Percentiles rank a stretch among this genome's conserved stretches.
phyloP scores from a whole-genome alignment of 2,329 filamentous ascomycete genomes.

The Colletotrichum eremochloae region DNA sequence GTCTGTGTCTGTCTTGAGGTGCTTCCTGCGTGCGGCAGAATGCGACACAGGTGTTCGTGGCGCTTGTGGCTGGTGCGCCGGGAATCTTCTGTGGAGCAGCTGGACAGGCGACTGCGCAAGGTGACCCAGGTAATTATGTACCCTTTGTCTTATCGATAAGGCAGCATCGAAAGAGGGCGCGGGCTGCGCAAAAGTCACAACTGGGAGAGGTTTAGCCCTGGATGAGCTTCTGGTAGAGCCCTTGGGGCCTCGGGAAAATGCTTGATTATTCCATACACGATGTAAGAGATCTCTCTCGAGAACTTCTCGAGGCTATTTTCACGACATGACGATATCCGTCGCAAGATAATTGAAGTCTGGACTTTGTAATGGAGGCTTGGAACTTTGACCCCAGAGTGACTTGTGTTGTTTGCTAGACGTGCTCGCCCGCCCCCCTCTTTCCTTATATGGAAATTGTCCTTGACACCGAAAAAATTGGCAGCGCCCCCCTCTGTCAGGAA shows the following conservation, averaged over 20 bases:
- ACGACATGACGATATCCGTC: not conserved
- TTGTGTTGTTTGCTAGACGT: not conserved
- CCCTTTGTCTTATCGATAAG: conserved; percentile 4
- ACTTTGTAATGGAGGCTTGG: not conserved
- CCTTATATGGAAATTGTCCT: not conserved
- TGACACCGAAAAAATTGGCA: not conserved
- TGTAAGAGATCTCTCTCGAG: not conserved
- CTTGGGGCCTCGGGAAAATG: not conserved
- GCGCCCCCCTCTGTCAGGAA: not conserved
- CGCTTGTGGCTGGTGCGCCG: conserved; percentile 23
- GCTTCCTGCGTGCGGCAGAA: conserved; percentile 1
- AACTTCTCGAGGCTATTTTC: not conserved
- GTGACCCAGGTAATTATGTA: not conserved
- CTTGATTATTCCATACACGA: not conserved
- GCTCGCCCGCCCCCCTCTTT: not conserved
- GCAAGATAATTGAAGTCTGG: not conserved
- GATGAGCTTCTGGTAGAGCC: not conserved
- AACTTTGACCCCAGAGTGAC: conserved; percentile 1
- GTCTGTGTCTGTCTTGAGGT: not conserved
- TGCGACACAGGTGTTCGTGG: not conserved
- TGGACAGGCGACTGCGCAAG: conserved; percentile 4
- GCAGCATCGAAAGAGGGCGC: not conserved
- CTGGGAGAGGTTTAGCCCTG: not conserved
- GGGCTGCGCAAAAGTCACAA: not conserved
- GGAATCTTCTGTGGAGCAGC: conserved; percentile 4